phyloP scores from a whole-genome alignment of 2,329 filamentous ascomycete species.

The Cercospora sp. region DNA sequence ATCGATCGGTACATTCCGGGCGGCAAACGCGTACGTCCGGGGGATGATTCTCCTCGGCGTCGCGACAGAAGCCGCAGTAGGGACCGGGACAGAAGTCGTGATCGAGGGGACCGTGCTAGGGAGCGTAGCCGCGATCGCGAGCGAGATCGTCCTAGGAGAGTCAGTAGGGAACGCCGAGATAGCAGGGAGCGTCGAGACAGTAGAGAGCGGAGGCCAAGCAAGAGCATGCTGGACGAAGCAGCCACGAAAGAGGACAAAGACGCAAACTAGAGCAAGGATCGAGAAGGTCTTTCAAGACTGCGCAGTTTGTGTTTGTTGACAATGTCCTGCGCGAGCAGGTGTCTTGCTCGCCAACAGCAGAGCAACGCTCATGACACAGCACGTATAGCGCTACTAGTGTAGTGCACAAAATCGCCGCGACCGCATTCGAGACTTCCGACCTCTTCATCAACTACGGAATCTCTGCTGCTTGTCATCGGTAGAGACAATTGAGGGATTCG shows the following conservation, averaged over 20 bases:
- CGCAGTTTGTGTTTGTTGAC: too few relatives aligned
- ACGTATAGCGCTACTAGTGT: neutral
- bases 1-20: slow-evolving; percentile 40
- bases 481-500: neutral
- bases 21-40: slow-evolving; percentile 22
- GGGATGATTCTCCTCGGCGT: slow-evolving; percentile 10
- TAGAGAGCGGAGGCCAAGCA: slow-evolving; percentile 9
- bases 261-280: neutral
- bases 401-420: neutral
- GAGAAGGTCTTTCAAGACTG: neutral
- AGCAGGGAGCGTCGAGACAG: slow-evolving; percentile 3
- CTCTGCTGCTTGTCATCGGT: neutral
- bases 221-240: neutral
- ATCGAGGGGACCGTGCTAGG: slow-evolving; percentile 31
- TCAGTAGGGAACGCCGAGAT: slow-evolving; percentile 8
- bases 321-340: neutral
- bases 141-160: neutral
- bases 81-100: slow-evolving; percentile 28
- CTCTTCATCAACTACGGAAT: neutral
- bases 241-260: neutral
- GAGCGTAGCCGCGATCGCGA: slow-evolving; percentile 14
- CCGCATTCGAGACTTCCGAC: neutral
- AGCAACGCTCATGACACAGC: neutral
- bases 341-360: neutral
- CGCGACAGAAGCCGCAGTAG: slow-evolving; percentile 18